Percentiles rank a stretch among this genome's conserved stretches.
These are phyloP conservation scores for Pestalotiopsis sp. DNA, from an alignment of 2,329 filamentous ascomycete genomes.

Conservation along the genomic window DNA sequence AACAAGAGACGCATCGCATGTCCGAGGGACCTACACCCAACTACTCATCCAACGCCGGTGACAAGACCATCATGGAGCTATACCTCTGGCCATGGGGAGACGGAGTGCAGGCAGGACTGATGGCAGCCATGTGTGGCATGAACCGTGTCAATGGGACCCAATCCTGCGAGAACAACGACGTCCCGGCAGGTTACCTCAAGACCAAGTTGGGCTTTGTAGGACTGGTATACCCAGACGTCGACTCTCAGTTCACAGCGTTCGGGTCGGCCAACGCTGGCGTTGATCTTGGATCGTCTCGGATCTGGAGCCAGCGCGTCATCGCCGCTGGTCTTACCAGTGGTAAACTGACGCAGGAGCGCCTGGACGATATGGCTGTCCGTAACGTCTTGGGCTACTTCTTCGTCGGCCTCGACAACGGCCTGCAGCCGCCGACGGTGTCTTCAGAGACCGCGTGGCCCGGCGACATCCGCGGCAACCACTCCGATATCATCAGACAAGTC, in stretches of 20 bases:
- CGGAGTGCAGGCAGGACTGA: constrained; percentile 20
- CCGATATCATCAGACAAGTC: constrained; percentile 15
- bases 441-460: not conserved
- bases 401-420: constrained; percentile 15
- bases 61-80: constrained; percentile 27
- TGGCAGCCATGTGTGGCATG: constrained; percentile 28
- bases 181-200: constrained; percentile 26
- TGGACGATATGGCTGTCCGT: constrained; percentile 20
- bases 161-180: constrained; percentile 26
- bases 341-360: constrained; percentile 18
- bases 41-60: constrained; percentile 20
- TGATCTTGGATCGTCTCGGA: not conserved
- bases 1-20: constrained; percentile 19
- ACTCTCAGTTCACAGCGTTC: not conserved
- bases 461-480: constrained; percentile 19
- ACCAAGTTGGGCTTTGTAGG: constrained; percentile 29
- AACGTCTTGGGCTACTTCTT: constrained; percentile 19
- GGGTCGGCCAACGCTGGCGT: constrained; percentile 8
- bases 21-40: not conserved
- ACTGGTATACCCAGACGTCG: constrained; percentile 3
- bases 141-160: constrained; percentile 25
- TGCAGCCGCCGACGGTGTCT: constrained; percentile 14
- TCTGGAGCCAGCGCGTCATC: constrained; percentile 10
- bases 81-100: constrained; percentile 28
- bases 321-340: constrained; percentile 14